phyloP scores from a whole-genome alignment of 805 yeast genomes.

The Priceomyces carsonii region DNA sequence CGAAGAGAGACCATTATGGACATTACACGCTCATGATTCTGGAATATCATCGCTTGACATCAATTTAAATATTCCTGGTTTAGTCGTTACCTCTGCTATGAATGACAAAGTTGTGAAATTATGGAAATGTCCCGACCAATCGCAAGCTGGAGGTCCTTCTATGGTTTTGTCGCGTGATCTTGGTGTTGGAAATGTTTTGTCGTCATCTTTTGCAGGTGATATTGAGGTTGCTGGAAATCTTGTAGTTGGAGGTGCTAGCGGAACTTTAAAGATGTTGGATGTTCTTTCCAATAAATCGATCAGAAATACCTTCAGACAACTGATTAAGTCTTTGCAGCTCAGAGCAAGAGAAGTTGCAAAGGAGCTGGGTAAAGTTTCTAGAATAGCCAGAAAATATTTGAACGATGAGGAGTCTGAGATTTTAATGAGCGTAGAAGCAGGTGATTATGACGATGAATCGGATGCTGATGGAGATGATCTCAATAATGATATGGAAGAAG shows the following conservation, averaged over 20 bases:
- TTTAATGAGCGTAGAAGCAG: conserved; percentile 63
- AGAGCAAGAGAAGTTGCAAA: conserved; percentile 60
- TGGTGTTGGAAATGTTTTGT: conserved; percentile 89
- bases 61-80: conserved; percentile 65
- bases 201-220: conserved; percentile 83
- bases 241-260: conserved; percentile 82
- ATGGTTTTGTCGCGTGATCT: conserved; percentile 90
- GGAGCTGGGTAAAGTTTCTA: conserved; percentile 58
- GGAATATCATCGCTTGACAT: conserved; percentile 83
- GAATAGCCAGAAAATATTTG: conserved; percentile 73
- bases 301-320: conserved; percentile 63
- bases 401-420: conserved; percentile 49
- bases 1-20: conserved; percentile 79
- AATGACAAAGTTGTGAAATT: conserved; percentile 83
- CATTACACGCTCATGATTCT: conserved; percentile 94
- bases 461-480: conserved; percentile 53
- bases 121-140: conserved; percentile 69
- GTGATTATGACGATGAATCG: conserved; percentile 55
- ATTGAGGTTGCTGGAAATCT: conserved; percentile 81
- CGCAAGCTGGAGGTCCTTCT: conserved; percentile 60
- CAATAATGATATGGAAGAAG: conserved; percentile 24
- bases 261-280: conserved; percentile 92
- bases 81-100: conserved; percentile 86
- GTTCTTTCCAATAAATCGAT: conserved; percentile 79
- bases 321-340: conserved; percentile 54